phyloP scores from a whole-genome alignment of 1,139 yeast genomes.

The Casaregolazyma lundiana region DNA sequence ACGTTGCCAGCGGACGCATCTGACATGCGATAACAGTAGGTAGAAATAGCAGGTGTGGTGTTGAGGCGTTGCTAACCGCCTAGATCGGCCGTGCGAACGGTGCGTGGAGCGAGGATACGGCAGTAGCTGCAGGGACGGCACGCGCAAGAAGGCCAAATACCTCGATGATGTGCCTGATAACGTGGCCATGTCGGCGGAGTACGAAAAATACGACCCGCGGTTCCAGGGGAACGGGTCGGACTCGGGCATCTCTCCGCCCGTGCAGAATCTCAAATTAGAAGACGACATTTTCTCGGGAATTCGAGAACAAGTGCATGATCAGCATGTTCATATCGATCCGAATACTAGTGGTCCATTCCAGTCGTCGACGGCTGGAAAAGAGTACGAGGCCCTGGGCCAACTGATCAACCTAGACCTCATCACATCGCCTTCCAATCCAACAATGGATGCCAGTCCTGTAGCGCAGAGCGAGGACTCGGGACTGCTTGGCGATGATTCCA shows the following conservation, averaged over 20 bases:
- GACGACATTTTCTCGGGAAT: constrained; percentile 7
- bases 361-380: constrained; percentile 75
- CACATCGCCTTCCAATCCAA: constrained; percentile 24
- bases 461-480: constrained; percentile 25
- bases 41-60: no score
- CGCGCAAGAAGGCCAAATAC: constrained; percentile 78
- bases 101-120: constrained; percentile 65
- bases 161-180: constrained; percentile 37
- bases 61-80: constrained; percentile 44
- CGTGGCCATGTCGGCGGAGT: constrained; percentile 16
- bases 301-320: no score
- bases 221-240: constrained; percentile 9
- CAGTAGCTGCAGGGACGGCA: constrained; percentile 77
- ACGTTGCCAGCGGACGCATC: constrained; percentile 84
- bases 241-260: constrained; percentile 8
- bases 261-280: constrained; percentile 2
- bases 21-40: constrained; percentile 51
- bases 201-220: constrained; percentile 22
- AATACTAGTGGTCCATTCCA: constrained; percentile 40
- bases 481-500: constrained; percentile 9
- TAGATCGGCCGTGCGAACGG: constrained; percentile 70
- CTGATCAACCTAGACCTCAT: constrained; percentile 24
- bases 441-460: constrained; percentile 21
- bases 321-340: background rate
- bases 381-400: constrained; percentile 68